Base-by-base conservation (phyloP, 306 rosid genomes). In the Cucumis hystrix region DNA sequence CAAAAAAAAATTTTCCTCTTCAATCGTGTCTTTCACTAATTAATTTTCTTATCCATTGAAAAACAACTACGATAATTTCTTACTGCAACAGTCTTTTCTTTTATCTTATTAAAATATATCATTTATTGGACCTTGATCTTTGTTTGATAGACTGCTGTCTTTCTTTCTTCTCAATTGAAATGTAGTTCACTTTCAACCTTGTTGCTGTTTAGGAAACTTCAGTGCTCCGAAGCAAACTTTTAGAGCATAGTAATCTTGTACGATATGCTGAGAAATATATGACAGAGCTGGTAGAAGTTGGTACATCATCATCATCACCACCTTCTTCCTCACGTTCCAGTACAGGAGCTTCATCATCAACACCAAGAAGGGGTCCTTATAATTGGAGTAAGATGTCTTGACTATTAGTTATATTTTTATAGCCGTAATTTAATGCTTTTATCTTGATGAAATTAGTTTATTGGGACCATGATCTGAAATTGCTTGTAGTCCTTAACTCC, bases 161-260 rank as follows among this genome's bases (percentile, higher is more conserved):
- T 76, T 59, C 56, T 54, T 73, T 30, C 41, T 51, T 52, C 59
- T 73, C 49, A 52, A 51, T n/a, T 52, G 4, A 52, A 30, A 11
- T 54, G 30, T 10, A 54, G 77, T 33, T 73, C 41, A 73, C 62
- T 52, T 10, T 73, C 23, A 28, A 28, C 30, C 77, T 73, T 73
- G 47, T 52, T 75, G 83, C 83, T 77, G 4, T 64, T 62, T 86
- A 96, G 99, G 99, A 88, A 79, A 85, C 93, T 10, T 96, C 99
- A 41, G 78, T 81, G n/a, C 79, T 92, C 76, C 87, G 92, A 80
- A 83, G 75, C 80, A 89, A 89, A 82, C 87, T 96, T 64, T 83
- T 52, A 56, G 97, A 91, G 81, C 93, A 91, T 77, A 87, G 79
- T 60, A 89, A 91, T 83, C 87, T 96, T 67, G 86, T 88, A 80